Base-by-base conservation (phyloP, 78 protist genomes). In the Salpingoeca rosetta region DNA sequence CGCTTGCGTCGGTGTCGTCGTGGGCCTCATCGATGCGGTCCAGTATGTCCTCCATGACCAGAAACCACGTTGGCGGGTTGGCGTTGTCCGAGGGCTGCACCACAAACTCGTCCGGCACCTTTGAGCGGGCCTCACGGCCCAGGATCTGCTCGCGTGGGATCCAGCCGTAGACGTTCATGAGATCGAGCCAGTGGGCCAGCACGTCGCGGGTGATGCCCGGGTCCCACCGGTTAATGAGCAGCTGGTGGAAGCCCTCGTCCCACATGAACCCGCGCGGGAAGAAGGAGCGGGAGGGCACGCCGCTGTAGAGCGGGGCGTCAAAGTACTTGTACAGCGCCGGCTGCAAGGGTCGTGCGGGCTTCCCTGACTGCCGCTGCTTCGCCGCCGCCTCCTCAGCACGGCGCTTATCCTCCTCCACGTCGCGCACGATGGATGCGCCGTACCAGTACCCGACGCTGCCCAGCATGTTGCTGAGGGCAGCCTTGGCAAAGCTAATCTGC, bases 181-280 rank as follows among this genome's bases (percentile, higher is more conserved):
- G 40, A 31, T 83, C 84, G 24, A 94, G 76, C 99, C 98, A 97
- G 81, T 79, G 80, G 22, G 84, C 76, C 12, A 95, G 35, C 38
- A 91, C 83, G 37, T 92, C 96, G 0, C 76, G 38, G 27, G 87
- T 37, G 41, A 93, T 42, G 36, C 38, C 45, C 0, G 80, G 35
- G 80, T 37, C 28, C 92, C 90, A 94, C 25, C 65, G 3, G 28
- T 57, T 56, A 37, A 93, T 40, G n/a, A 95, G 80, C 79, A 96
- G 75, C 85, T 94, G 95, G 82, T 95, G 97, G 90, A 95, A 96
- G 27, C 97, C 99, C 75, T 97, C 99, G 88, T 97, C 99, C 99
- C 99, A 97, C n/a, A 96, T 73, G 43, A 96, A 97, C 37, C 98
- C 98, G n/a, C 99, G 89, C 81, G 98, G 98, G 84, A 96, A 95